phyloP scores from a whole-genome alignment of 2,329 filamentous ascomycete species.

The Fusarium pseudoanthophilum region DNA sequence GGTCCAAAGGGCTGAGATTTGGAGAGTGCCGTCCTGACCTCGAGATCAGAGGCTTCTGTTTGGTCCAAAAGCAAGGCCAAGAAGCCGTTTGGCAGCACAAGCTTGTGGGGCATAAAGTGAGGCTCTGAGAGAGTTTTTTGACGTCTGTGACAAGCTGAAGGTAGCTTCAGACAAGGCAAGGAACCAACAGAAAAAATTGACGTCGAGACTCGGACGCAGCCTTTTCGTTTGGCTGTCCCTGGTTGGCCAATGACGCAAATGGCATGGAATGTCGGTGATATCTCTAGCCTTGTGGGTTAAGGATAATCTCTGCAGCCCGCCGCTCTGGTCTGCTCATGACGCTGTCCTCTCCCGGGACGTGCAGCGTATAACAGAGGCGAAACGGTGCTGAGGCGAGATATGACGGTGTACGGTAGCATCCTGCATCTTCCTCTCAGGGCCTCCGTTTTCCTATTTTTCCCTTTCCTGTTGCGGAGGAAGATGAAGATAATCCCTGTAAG shows the following conservation, averaged over 20 bases:
- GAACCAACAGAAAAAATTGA: not conserved
- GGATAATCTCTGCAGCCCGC: constrained; percentile 11
- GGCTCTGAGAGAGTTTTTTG: constrained; percentile 26
- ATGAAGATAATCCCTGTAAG: not conserved
- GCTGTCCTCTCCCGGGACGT: constrained; percentile 1
- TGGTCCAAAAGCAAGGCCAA: constrained; percentile 20
- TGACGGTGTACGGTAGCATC: constrained; percentile 34
- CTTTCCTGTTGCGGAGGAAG: not conserved
- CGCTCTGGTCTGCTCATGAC: constrained; percentile 24
- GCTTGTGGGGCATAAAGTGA: constrained; percentile 20
- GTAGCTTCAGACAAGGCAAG: not conserved
- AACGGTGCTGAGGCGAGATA: constrained; percentile 32
- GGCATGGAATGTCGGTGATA: constrained; percentile 18
- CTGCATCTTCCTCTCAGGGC: not conserved
- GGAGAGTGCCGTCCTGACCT: not conserved
- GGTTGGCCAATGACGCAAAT: constrained; percentile 36
- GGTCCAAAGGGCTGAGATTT: constrained; percentile 19
- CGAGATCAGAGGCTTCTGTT: constrained; percentile 33
- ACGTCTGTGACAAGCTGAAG: constrained; percentile 1
- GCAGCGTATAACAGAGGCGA: constrained; percentile 14
- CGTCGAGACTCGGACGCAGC: constrained; percentile 2
- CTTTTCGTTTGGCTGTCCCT: not conserved
- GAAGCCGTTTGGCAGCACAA: not conserved
- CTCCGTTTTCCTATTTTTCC: constrained; percentile 9
- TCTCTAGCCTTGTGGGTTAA: constrained; percentile 30